Evolutionary conservation across 1,284 basidiomycete species (phyloP).

Genomic region (Retiboletus fuscus): DNA sequence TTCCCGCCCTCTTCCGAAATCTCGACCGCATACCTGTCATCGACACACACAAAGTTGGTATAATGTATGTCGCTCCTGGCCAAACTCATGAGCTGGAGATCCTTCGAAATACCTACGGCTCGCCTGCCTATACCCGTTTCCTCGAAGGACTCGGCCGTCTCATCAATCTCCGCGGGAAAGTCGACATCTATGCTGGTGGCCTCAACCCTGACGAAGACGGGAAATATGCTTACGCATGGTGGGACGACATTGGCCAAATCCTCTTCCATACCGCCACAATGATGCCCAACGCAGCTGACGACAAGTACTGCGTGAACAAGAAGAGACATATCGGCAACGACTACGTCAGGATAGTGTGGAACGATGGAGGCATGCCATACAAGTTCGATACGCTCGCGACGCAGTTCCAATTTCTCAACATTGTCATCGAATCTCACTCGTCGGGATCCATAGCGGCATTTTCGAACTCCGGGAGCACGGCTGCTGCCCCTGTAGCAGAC

Average conservation of each 20-base stretch:
- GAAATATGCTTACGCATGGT: conserved; percentile 98
- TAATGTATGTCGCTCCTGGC: conserved; percentile 94
- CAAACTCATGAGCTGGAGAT: conserved; percentile 91
- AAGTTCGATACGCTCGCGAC: conserved; percentile 92
- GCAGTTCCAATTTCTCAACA: conserved; percentile 97
- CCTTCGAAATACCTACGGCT: conserved; percentile 91
- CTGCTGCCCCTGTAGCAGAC: conserved; percentile 24
- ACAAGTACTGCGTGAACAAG: conserved; percentile 83
- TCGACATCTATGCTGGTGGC: conserved; percentile 95
- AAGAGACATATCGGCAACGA: conserved; percentile 96
- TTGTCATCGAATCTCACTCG: conserved; percentile 95
- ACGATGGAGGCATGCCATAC: conserved; percentile 91
- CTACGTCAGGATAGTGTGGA: conserved; percentile 96
- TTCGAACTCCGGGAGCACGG: conserved; percentile 60
- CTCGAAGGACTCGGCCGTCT: conserved; percentile 90
- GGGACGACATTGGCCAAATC: conserved; percentile 97
- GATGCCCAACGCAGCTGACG: conserved; percentile 87
- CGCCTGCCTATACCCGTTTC: conserved; percentile 94
- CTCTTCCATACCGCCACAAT: conserved; percentile 97
- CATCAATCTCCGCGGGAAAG: conserved; percentile 90
- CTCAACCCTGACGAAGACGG: conserved; percentile 90
- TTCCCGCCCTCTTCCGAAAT: conserved; percentile 71
- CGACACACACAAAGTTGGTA: conserved; percentile 97
- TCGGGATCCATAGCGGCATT: conserved; percentile 84
- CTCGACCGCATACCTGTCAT: conserved; percentile 94